Base-by-base conservation (phyloP, 78 protist genomes). In the Salpingoeca rosetta region DNA sequence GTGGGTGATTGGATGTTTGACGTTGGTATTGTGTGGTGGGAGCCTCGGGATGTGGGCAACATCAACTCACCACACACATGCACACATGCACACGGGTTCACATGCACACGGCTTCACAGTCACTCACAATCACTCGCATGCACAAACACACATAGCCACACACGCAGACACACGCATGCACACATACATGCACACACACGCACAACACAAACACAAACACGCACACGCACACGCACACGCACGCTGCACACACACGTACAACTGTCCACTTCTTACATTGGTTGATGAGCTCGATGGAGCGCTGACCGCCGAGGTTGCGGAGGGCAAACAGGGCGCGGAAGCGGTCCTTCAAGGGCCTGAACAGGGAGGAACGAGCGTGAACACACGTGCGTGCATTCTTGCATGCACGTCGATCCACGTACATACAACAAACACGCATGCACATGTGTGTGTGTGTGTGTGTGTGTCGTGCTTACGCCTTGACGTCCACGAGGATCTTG, bases 291-390 rank as follows among this genome's bases (percentile, higher is more conserved):
- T 81, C 43, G 25, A 87, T 38, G 0, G 87, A 81, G 1, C 0
- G 80, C 37, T 0, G 41, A 2, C 87, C 83, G 44, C 76, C 84
- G 38, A 88, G 3, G 76, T 51, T 56, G 12, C 38, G 10, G 43
- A 88, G 84, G 38, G 83, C 76, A 56, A 88, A 88, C 37, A 88
- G 84, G 11, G 44, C 90, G 37, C 90, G 86, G 27, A 82, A 88
- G 39, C 90, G 86, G 39, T 28, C 42, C 24, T 11, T 2, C 25
- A 88, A 81, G 37, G 90, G 86, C 31, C 17, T 72, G 17, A 51
- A 51, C 7, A 22, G 65, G 17, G 17, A 51, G 31, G 65, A 51
- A 17, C 31, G n/a, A n/a, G n/a, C n/a, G n/a, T n/a, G n/a, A n/a
- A n/a, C n/a, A n/a, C n/a, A n/a, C n/a, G n/a, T n/a, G n/a, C n/a